Evolutionary conservation across 108 stramenopile species (phyloP).

Genomic region (Nannochloropsis salina): DNA sequence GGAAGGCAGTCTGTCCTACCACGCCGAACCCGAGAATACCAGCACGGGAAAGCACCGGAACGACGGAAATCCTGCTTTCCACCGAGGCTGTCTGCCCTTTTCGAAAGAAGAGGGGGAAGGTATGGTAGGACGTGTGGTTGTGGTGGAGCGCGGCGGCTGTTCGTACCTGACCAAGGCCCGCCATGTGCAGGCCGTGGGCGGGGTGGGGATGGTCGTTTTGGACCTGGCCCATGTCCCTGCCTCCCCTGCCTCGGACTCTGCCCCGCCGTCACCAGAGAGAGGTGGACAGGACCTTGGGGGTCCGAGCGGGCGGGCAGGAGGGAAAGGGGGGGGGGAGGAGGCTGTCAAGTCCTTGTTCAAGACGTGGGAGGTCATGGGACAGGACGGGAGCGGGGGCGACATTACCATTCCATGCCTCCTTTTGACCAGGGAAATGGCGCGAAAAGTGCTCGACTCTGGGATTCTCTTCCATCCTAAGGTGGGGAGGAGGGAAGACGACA

Average conservation of each 20-base stretch:
- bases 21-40: background rate
- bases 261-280: background rate
- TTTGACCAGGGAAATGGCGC: background rate
- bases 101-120: background rate
- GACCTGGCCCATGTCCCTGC: background rate
- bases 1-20: too few relatives aligned
- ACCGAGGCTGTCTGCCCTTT: background rate
- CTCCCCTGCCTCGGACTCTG: background rate
- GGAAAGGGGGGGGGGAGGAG: background rate
- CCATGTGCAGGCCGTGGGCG: background rate
- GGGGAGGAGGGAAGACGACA: background rate
- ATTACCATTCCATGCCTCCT: background rate
- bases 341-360: background rate
- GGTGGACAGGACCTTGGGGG: background rate
- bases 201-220: background rate
- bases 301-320: background rate
- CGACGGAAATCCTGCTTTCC: too few relatives aligned
- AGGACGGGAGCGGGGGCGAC: background rate
- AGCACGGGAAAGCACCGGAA: background rate
- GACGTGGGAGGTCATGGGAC: background rate
- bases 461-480: background rate
- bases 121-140: background rate
- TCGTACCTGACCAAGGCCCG: background rate
- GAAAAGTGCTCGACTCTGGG: background rate
- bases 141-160: background rate